A percentile compares a stretch with the other conserved stretches of the same genome.
Conservation (phyloP, 495 filamentous ascomycete genomes). For the Cercophora scortea region DNA sequence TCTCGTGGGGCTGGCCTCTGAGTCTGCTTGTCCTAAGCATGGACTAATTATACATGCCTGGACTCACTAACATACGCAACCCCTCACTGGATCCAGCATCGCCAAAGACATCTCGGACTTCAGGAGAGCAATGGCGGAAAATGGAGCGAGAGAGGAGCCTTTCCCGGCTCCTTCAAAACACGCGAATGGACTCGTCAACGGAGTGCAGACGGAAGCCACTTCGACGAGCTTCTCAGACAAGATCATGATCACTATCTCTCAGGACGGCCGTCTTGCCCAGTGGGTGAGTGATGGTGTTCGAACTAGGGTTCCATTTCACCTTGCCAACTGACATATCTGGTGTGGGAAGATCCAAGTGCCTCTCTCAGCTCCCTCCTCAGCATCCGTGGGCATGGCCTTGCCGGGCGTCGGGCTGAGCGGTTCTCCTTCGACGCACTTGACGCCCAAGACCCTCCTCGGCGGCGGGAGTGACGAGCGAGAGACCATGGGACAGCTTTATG, state of each 20-base stretch:
- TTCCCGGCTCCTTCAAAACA: conserved; percentile 75
- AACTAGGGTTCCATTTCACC: too few species aligned
- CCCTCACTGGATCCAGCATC: conserved; percentile 36
- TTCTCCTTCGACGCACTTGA: conserved; percentile 72
- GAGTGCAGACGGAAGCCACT: conserved; percentile 62
- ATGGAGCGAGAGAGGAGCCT: conserved; percentile 28
- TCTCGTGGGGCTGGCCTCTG: too few species aligned
- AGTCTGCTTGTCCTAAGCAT: too few species aligned
- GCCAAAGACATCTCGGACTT: neutral
- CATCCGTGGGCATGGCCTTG: conserved; percentile 45
- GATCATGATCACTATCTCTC: conserved; percentile 83
- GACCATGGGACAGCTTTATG: conserved; percentile 76
- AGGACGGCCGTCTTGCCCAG: conserved; percentile 78
- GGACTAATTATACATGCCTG: too few species aligned
- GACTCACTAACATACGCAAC: neutral
- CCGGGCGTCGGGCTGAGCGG: conserved; percentile 46
- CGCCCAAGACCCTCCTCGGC: conserved; percentile 83
- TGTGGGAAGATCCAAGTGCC: conserved; percentile 73
- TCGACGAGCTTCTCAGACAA: conserved; percentile 76
- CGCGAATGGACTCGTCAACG: conserved; percentile 55
- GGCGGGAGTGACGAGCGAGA: conserved; percentile 72
- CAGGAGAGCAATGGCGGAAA: conserved; percentile 14
- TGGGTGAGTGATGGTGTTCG: conserved; percentile 56
- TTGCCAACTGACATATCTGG: neutral
- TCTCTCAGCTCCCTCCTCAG: conserved; percentile 59